Base-by-base conservation (phyloP, 805 yeast genomes). In the Hermanozyma aechmeae region DNA sequence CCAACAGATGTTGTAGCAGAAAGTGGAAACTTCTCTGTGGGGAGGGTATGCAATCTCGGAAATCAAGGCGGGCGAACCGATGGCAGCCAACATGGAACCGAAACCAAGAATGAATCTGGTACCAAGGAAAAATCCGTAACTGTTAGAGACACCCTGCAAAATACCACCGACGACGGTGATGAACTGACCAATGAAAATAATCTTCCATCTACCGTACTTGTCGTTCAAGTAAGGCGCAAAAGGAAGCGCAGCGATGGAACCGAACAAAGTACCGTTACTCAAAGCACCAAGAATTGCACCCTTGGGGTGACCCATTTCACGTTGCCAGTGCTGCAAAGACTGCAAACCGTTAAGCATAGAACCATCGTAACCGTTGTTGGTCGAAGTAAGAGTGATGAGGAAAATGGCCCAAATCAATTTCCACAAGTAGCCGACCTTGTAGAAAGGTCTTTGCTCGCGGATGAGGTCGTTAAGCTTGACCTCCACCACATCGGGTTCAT, bases 1-100 rank as follows among this genome's bases (percentile, higher is more conserved):
- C 75, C 73, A 69, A 35, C 63, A 61, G 13, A 65, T 58, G 46
- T 71, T 71, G 51, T 59, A 71, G 31, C 61, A 50, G n/a, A 71
- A 56, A 3, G 45, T 47, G 13, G 33, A 19, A 3, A 46, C 34
- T 15, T 54, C 61, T 38, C 62, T 45, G 18, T 46, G 39, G n/a
- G 49, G 43, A 14, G 77, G 77, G 39, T 53, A 71, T 2, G 75
- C 49, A 13, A 70, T 37, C 40, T 73, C 78, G 4, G 75, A 58
- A 25, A 71, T 56, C 43, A 69, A 51, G 8, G 70, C 37, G n/a
- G 76, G 73, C 15, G 70, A 53, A 7, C 68, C 53, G 24, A 64
- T 63, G 20, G 52, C 50, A 9, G 68, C 58, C 30, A 66, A 32
- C 35, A 58, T 56, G 20, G 50, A 48, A 16, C 76, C 76, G 24